phyloP scores from a whole-genome alignment of 768 basidiomycete genomes.

The Boletus barrowsii region DNA sequence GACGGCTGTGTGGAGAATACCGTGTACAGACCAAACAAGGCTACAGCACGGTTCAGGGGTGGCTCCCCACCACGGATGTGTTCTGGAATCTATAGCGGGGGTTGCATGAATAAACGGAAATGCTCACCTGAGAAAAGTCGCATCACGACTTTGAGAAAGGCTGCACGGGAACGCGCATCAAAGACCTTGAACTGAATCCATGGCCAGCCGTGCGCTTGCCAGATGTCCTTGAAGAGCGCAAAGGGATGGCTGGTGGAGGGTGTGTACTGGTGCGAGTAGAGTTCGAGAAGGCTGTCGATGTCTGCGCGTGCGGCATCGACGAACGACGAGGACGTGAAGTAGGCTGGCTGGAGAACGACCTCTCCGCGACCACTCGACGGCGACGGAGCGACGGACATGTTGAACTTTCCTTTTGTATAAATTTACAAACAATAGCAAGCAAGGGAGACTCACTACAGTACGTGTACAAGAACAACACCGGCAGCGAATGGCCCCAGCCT shows the following conservation, averaged over 20 bases:
- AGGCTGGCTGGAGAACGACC: slow-evolving; percentile 64
- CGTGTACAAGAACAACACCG: too few relatives aligned
- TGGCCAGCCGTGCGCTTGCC: slow-evolving; percentile 66
- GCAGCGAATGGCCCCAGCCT: slow-evolving; percentile 14
- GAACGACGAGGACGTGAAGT: slow-evolving; percentile 77
- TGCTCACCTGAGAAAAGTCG: slow-evolving; percentile 66
- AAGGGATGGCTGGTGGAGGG: slow-evolving; percentile 47
- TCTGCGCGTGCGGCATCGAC: slow-evolving; percentile 64
- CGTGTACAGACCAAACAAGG: slow-evolving; percentile 67
- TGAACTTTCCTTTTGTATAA: slow-evolving; percentile 20
- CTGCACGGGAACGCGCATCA: slow-evolving; percentile 61
- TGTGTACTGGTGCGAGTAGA: slow-evolving; percentile 50
- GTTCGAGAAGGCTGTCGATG: slow-evolving; percentile 49
- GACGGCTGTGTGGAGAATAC: slow-evolving; percentile 69
- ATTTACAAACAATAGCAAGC: slow-evolving; percentile 12
- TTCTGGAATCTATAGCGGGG: slow-evolving; percentile 39
- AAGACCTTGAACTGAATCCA: slow-evolving; percentile 76
- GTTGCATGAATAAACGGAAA: neutral
- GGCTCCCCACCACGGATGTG: slow-evolving; percentile 46
- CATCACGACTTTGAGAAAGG: slow-evolving; percentile 55
- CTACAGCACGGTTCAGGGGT: slow-evolving; percentile 54
- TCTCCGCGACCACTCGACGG: slow-evolving; percentile 61
- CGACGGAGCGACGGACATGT: slow-evolving; percentile 47
- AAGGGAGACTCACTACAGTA: neutral
- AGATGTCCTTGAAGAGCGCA: slow-evolving; percentile 65